These are phyloP conservation scores for Chalciporus sp. DNA, from an alignment of 1,284 basidiomycete genomes.

Conservation along the genomic window DNA sequence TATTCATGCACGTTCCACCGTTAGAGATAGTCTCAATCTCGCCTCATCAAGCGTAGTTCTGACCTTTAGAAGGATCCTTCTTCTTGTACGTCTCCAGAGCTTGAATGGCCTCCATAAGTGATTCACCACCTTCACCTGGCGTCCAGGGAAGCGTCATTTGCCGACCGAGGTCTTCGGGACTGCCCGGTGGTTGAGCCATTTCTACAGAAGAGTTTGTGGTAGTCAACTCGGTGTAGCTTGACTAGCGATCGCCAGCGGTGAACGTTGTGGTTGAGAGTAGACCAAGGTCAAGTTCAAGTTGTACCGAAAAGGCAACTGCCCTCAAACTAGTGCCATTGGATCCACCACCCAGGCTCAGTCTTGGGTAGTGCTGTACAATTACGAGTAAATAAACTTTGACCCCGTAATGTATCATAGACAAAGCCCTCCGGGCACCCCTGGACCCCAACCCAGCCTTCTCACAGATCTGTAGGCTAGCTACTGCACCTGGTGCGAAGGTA, in stretches of 20 bases:
- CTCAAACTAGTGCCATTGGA: too few species aligned
- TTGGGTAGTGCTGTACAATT: too few species aligned
- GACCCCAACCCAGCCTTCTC: too few species aligned
- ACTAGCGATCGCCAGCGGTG: not conserved
- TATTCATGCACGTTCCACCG: conserved; percentile 35
- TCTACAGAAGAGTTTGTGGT: conserved; percentile 13
- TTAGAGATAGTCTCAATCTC: not conserved
- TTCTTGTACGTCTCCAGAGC: conserved; percentile 85
- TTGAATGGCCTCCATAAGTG: conserved; percentile 57
- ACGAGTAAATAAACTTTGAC: too few species aligned
- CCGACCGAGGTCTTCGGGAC: conserved; percentile 48
- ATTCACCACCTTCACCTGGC: conserved; percentile 43
- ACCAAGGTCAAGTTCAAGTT: not conserved
- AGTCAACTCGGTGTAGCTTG: not conserved
- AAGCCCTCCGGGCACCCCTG: too few species aligned
- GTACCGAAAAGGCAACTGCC: not conserved
- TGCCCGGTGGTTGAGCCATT: conserved; percentile 37
- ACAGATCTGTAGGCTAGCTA: too few species aligned
- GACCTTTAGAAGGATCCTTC: conserved; percentile 82
- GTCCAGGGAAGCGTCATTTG: conserved; percentile 47
- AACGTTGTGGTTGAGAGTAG: not conserved
- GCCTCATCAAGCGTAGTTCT: conserved; percentile 17
- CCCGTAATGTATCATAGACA: too few species aligned
- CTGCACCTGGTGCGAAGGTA: too few species aligned
- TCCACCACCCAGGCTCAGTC: too few species aligned